Percentiles rank a stretch among this genome's conserved stretches.
Evolutionary conservation across 2,329 filamentous ascomycete species (phyloP).

Genomic region (Ophiocordyceps camponoti-leonardi): DNA sequence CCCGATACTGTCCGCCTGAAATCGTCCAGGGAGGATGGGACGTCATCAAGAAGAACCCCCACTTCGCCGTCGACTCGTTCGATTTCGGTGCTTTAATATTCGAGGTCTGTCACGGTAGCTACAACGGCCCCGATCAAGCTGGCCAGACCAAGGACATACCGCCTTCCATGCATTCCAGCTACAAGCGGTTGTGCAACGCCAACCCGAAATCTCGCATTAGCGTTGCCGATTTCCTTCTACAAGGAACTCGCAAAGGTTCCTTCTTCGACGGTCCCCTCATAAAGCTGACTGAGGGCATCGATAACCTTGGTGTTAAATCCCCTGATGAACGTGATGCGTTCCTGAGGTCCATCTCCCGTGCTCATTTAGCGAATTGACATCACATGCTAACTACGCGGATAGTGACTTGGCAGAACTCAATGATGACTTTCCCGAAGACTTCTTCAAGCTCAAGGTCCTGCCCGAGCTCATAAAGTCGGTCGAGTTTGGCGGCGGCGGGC

Average conservation of each 20-base stretch:
- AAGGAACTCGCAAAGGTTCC: slow-evolving; percentile 62
- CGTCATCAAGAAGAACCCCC: slow-evolving; percentile 63
- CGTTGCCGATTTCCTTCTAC: slow-evolving; percentile 73
- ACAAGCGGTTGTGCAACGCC: slow-evolving; percentile 73
- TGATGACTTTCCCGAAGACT: slow-evolving; percentile 93
- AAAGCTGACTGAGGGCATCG: slow-evolving; percentile 79
- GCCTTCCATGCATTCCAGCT: slow-evolving; percentile 74
- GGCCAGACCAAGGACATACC: slow-evolving; percentile 77
- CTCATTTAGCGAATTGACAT: slow-evolving; percentile 7
- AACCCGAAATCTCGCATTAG: slow-evolving; percentile 82
- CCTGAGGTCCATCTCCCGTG: slow-evolving; percentile 34
- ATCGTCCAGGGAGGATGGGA: slow-evolving; percentile 82
- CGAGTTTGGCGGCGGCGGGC: slow-evolving; percentile 92
- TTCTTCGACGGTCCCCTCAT: slow-evolving; percentile 93
- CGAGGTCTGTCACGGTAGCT: slow-evolving; percentile 83
- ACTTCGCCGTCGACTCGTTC: slow-evolving; percentile 74
- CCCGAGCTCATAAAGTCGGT: slow-evolving; percentile 95
- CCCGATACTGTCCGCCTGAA: slow-evolving; percentile 74
- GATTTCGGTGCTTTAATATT: slow-evolving; percentile 70
- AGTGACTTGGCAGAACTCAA: slow-evolving; percentile 68
- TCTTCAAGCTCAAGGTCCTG: slow-evolving; percentile 92
- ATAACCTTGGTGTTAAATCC: slow-evolving; percentile 77
- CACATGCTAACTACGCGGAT: slow-evolving; percentile 14
- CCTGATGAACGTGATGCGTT: slow-evolving; percentile 74
- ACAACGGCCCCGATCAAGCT: slow-evolving; percentile 58